phyloP scores from a whole-genome alignment of 768 basidiomycete species.

The Dioszegia aurantiaca region DNA sequence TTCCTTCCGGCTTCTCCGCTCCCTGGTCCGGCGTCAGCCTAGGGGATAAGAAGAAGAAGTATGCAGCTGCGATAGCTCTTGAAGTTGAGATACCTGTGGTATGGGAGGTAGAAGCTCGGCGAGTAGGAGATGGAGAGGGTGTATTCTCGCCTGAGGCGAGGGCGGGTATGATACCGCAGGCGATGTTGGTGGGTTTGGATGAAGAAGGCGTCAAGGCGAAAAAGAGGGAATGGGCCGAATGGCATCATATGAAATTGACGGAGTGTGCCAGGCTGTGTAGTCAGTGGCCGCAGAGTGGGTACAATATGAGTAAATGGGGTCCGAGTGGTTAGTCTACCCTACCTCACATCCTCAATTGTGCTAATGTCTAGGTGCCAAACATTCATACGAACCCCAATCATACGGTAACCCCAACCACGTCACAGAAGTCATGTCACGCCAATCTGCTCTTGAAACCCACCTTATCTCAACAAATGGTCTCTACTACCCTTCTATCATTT shows the following conservation, averaged over 20 bases:
- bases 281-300: slow-evolving; percentile 49
- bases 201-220: slow-evolving; percentile 12
- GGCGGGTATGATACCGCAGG: neutral
- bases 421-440: slow-evolving; percentile 37
- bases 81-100: neutral
- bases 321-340: slow-evolving; percentile 31
- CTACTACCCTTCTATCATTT: slow-evolving; percentile 29
- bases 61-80: neutral
- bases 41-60: slow-evolving; percentile 18
- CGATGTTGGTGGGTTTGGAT: slow-evolving; percentile 17
- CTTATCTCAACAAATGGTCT: slow-evolving; percentile 19
- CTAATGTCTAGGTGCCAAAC: slow-evolving; percentile 24
- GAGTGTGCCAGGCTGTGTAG: slow-evolving; percentile 46
- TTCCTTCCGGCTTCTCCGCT: slow-evolving; percentile 12
- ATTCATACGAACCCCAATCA: slow-evolving; percentile 44
- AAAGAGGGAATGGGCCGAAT: slow-evolving; percentile 34
- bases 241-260: slow-evolving; percentile 24
- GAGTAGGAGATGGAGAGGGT: neutral
- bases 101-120: neutral
- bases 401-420: slow-evolving; percentile 43
- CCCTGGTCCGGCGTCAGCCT: slow-evolving; percentile 20
- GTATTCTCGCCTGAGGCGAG: slow-evolving; percentile 1
- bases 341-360: neutral
- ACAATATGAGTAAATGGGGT: slow-evolving; percentile 44
- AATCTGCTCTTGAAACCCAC: slow-evolving; percentile 39